Conservation (phyloP, 1,284 basidiomycete species). For the Trichosporon ovoides region DNA sequence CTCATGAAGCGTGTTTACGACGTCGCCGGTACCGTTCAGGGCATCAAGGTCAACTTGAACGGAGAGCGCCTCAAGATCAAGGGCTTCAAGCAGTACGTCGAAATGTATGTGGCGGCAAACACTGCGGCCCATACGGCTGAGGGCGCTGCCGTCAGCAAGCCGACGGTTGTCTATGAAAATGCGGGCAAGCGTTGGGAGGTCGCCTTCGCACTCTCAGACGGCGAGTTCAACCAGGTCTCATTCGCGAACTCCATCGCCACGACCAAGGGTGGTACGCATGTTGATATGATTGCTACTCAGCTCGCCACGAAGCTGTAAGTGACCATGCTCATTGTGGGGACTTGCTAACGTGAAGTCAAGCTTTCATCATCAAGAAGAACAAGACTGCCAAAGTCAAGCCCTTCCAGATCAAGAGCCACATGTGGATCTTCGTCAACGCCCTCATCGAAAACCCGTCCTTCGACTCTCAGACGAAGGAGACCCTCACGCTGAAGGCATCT, state of each 20-base stretch:
- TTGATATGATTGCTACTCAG: constrained; percentile 80
- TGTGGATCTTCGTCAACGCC: constrained; percentile 98
- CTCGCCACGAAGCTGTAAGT: constrained; percentile 68
- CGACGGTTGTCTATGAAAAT: constrained; percentile 74
- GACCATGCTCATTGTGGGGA: rapidly evolving
- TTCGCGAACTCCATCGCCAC: constrained; percentile 99
- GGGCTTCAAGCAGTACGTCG: constrained; percentile 93
- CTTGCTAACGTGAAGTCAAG: constrained; percentile 50
- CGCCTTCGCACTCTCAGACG: constrained; percentile 84
- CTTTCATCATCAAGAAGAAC: constrained; percentile 90
- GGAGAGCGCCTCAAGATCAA: constrained; percentile 89
- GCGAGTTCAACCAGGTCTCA: constrained; percentile 86
- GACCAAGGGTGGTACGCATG: constrained; percentile 94
- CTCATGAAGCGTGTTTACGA: constrained; percentile 96
- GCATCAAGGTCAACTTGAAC: constrained; percentile 90
- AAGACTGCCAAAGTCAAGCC: constrained; percentile 89
- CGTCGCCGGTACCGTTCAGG: constrained; percentile 89
- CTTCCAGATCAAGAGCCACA: constrained; percentile 91
- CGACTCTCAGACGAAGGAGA: constrained; percentile 99
- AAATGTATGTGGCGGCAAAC: constrained; percentile 73
- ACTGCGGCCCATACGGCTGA: constrained; percentile 58
- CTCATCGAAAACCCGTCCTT: constrained; percentile 98
- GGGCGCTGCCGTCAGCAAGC: constrained; percentile 69
- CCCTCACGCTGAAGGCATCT: constrained; percentile 75
- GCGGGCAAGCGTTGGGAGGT: constrained; percentile 83